These are phyloP conservation scores for Colletotrichum kahawae DNA, from an alignment of 2,329 filamentous ascomycete species.

Conservation along the genomic window DNA sequence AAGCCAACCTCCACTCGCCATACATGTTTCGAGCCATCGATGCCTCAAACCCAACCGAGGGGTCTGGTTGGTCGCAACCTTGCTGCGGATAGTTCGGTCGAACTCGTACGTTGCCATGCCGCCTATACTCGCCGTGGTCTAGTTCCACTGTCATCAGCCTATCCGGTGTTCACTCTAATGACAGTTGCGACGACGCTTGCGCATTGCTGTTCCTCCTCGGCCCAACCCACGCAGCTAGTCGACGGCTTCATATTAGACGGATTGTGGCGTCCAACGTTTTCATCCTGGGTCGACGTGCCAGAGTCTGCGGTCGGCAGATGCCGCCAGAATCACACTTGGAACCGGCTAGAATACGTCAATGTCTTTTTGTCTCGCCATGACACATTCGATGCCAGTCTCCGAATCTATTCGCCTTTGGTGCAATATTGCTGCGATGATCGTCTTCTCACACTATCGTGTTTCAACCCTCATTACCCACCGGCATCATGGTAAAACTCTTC, in stretches of 20 bases:
- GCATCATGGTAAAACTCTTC: constrained; percentile 9
- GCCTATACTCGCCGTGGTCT: not conserved
- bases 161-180: not conserved
- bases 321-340: not conserved
- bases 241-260: not conserved
- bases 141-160: not conserved
- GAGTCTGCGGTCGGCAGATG: constrained; percentile 5
- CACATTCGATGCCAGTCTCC: not conserved
- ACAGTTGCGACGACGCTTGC: constrained; percentile 9
- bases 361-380: not conserved
- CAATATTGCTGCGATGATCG: not conserved
- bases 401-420: not conserved
- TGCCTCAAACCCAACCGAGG: constrained; percentile 3
- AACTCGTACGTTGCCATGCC: constrained; percentile 10
- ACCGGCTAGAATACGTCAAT: constrained; percentile 12
- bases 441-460: constrained; percentile 6
- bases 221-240: not conserved
- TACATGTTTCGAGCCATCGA: constrained; percentile 17
- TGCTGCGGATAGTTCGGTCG: constrained; percentile 10
- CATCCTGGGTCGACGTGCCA: not conserved
- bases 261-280: constrained; percentile 8
- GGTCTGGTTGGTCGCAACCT: not conserved
- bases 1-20: not conserved
- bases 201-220: not conserved
- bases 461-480: constrained; percentile 6